phyloP scores from a whole-genome alignment of 805 yeast species.

The Candida boidinii region DNA sequence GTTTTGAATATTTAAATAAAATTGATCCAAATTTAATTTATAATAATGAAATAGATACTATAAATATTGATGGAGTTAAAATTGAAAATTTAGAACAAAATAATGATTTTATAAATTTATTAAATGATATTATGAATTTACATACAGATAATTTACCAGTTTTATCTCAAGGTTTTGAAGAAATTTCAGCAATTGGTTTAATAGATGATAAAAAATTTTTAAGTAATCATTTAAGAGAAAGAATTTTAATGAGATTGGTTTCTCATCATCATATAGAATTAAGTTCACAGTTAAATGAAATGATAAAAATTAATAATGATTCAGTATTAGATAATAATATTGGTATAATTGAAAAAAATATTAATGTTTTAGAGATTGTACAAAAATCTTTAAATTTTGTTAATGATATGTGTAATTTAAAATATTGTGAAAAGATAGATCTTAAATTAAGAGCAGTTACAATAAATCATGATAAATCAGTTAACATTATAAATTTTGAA shows the following conservation, averaged over 20 bases:
- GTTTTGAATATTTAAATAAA: slow-evolving; percentile 27
- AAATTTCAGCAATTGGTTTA: slow-evolving; percentile 32
- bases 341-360: slow-evolving; percentile 59
- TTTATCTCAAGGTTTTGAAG: slow-evolving; percentile 70
- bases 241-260: slow-evolving; percentile 79
- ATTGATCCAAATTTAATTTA: slow-evolving; percentile 20
- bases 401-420: slow-evolving; percentile 72
- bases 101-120: slow-evolving; percentile 38
- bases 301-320: slow-evolving; percentile 21
- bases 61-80: slow-evolving; percentile 25
- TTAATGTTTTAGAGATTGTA: slow-evolving; percentile 59
- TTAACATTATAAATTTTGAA: slow-evolving; percentile 25
- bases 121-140: slow-evolving; percentile 54
- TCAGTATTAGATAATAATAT: slow-evolving; percentile 33
- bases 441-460: slow-evolving; percentile 39
- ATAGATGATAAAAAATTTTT: slow-evolving; percentile 37
- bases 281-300: slow-evolving; percentile 31
- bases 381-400: slow-evolving; percentile 63
- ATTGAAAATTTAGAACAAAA: slow-evolving; percentile 43
- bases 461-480: slow-evolving; percentile 20
- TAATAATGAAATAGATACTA: slow-evolving; percentile 18
- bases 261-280: slow-evolving; percentile 79
- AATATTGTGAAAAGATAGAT: slow-evolving; percentile 69
- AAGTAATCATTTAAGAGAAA: slow-evolving; percentile 68
- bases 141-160: slow-evolving; percentile 82